Percentiles rank a stretch among this genome's conserved stretches.
Evolutionary conservation across 257 asterid genomes (phyloP).

Genomic region (Solanum boliviense): DNA sequence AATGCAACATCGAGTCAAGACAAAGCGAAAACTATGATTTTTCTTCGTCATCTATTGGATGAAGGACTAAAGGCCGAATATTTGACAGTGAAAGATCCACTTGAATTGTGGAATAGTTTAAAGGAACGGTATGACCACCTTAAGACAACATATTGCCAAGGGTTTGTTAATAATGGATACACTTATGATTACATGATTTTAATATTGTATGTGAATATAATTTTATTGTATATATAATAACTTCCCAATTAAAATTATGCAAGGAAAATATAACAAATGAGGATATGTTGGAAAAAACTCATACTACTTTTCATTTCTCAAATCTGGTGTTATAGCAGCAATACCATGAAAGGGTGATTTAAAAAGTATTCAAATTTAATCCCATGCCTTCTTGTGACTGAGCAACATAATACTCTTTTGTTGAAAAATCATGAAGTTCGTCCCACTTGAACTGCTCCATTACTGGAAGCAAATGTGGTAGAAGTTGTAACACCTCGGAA

Average conservation of each 20-base stretch:
- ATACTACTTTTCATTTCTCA: not conserved
- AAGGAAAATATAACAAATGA: not conserved
- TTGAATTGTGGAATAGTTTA: not conserved
- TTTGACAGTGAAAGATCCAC: not conserved
- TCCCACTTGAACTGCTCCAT: not conserved
- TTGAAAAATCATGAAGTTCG: not conserved
- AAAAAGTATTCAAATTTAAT: not conserved
- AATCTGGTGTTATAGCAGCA: not conserved
- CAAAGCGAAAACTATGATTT: not conserved
- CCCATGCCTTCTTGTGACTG: not conserved
- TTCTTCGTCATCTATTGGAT: not conserved
- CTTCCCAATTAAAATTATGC: not conserved
- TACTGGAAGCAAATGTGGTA: too few species aligned
- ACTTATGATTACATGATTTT: too few species aligned
- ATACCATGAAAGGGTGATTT: too few species aligned
- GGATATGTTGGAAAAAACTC: not conserved
- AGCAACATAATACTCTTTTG: not conserved
- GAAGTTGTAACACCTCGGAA: not conserved
- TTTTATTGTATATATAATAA: not conserved
- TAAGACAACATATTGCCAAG: not conserved
- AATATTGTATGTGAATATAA: not conserved
- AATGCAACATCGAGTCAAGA: not conserved
- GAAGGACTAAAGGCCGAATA: not conserved
- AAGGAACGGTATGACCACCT: not conserved
- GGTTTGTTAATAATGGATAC: not conserved